Conservation (phyloP, 73 alveolate species). For the Paramecium sexaurelia region DNA sequence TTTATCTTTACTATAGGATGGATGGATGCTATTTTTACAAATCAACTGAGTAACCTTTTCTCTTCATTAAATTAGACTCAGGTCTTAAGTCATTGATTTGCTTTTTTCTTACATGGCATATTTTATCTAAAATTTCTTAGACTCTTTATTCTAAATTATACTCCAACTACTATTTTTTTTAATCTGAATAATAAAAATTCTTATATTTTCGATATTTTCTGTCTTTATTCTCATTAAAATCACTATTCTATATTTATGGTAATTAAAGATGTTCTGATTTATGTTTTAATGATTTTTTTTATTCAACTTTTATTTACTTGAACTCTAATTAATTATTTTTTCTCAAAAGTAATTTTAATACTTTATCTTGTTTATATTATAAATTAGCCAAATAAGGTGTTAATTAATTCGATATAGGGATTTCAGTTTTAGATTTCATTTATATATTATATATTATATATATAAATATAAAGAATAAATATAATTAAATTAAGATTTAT, state of each 20-base stretch:
- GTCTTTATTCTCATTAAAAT: neutral
- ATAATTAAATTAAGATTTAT: constrained; percentile 27
- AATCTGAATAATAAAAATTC: neutral
- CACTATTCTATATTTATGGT: neutral
- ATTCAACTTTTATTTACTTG: neutral
- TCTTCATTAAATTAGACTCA: neutral
- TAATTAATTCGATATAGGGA: neutral
- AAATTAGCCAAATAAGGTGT: neutral
- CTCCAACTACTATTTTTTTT: neutral
- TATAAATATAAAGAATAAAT: neutral
- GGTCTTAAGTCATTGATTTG: neutral
- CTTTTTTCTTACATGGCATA: neutral
- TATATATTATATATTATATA: neutral
- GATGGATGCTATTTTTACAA: neutral
- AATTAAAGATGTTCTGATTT: neutral
- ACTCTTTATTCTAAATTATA: neutral
- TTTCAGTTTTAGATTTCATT: neutral
- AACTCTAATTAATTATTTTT: neutral
- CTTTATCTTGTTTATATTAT: neutral
- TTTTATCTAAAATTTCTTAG: neutral
- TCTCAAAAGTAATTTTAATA: neutral
- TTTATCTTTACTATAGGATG: neutral
- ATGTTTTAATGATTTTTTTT: neutral
- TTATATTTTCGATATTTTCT: neutral
- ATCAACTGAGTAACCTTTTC: neutral